Evolutionary conservation across 495 filamentous ascomycete species (phyloP).

Genomic region (Neurospora sp.): DNA sequence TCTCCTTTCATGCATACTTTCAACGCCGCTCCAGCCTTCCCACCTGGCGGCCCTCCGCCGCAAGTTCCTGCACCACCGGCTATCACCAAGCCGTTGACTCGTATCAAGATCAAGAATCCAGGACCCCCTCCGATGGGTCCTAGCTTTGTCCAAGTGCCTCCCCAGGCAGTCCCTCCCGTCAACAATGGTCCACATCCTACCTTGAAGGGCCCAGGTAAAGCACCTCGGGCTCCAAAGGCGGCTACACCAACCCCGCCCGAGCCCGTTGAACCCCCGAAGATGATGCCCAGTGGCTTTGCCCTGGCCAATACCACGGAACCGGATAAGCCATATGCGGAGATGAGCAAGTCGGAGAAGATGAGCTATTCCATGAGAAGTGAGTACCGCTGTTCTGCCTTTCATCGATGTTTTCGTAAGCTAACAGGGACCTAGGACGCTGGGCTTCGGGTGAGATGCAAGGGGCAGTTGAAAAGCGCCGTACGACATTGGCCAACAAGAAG

Average conservation of each 20-base stretch:
- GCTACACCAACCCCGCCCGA: neutral
- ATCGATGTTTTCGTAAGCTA: constrained; percentile 2
- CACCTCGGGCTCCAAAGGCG: constrained; percentile 7
- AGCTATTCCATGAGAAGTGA: constrained; percentile 39
- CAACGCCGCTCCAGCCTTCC: constrained; percentile 12
- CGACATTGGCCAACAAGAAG: constrained; percentile 40
- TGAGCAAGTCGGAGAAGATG: constrained; percentile 47
- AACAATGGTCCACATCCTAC: constrained; percentile 8
- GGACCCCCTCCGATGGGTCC: neutral
- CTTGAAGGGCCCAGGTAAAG: constrained; percentile 10
- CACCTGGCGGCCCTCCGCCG: constrained; percentile 7
- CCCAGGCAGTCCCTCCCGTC: constrained; percentile 12
- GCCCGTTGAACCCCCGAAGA: neutral
- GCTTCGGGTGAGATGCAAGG: constrained; percentile 37
- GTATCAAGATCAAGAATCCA: constrained; percentile 21
- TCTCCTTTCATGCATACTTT: constrained; percentile 19
- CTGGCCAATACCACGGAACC: constrained; percentile 11
- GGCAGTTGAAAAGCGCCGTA: constrained; percentile 39
- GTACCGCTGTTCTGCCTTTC: constrained; percentile 1
- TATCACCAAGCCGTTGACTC: constrained; percentile 23
- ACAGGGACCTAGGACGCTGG: constrained; percentile 33
- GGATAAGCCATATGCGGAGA: constrained; percentile 35
- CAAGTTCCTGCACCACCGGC: constrained; percentile 14
- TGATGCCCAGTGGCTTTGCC: neutral
- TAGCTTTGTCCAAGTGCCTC: neutral